These are phyloP conservation scores for Vigna unguiculata DNA, from an alignment of 306 rosid genomes.

Conservation along the genomic window DNA sequence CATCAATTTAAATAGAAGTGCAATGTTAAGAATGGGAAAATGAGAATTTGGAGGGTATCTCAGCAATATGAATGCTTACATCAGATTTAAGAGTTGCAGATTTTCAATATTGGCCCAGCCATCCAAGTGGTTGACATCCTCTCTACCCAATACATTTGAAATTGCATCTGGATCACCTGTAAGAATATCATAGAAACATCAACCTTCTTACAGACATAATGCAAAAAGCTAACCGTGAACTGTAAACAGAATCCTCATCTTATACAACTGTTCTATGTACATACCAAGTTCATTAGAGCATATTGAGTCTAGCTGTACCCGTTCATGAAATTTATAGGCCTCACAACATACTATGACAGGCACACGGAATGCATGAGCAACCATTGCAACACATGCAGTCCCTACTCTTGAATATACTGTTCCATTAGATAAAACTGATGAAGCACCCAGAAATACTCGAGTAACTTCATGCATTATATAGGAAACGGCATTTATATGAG, in stretches of 20 bases:
- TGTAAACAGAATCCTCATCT: constrained; percentile 26
- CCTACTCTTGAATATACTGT: constrained; percentile 72
- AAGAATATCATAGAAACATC: constrained; percentile 45
- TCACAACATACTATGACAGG: constrained; percentile 71
- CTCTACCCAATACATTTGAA: constrained; percentile 56
- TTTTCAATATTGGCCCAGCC: constrained; percentile 56
- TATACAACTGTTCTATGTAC: constrained; percentile 11
- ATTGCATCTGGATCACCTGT: constrained; percentile 63
- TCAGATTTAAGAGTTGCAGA: constrained; percentile 64
- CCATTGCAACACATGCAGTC: constrained; percentile 71
- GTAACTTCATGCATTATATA: constrained; percentile 70
- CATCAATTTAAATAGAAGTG: constrained; percentile 45
- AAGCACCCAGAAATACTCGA: constrained; percentile 63
- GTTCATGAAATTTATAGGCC: constrained; percentile 72
- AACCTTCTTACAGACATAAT: constrained; percentile 28
- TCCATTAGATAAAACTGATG: constrained; percentile 63
- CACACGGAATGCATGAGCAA: constrained; percentile 63
- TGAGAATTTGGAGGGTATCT: constrained; percentile 29
- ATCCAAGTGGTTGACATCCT: constrained; percentile 58
- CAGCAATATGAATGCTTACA: constrained; percentile 47
- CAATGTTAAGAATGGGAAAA: constrained; percentile 46
- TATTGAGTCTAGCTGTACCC: constrained; percentile 71
- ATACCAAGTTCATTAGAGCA: constrained; percentile 72
- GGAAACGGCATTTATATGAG: constrained; percentile 67
- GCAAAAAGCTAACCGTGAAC: constrained; percentile 17